Base-by-base conservation (phyloP, 306 rosid genomes). In the Trifolium repens region DNA sequence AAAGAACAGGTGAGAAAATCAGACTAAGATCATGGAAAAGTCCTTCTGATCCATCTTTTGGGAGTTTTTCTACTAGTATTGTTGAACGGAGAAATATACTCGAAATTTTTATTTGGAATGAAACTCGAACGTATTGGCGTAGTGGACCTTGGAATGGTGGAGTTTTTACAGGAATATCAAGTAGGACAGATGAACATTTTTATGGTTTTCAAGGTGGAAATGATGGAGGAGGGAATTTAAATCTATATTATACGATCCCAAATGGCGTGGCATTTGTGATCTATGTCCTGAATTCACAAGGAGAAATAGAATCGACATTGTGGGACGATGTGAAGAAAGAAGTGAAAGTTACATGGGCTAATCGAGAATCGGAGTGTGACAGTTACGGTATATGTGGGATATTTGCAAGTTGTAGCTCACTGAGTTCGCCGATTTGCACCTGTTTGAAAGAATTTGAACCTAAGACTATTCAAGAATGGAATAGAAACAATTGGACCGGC, bases 31-130 rank as follows among this genome's bases (percentile, higher is more conserved):
- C 80, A 53, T 80, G 87, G 85, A 73, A 63, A 34, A 77, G 40
- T 80, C 49, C 80, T 32, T 74, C 79, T 10, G 52, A 85, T 79
- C 89, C 86, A 30, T 79, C 86, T 10, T 22, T 6, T 0, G 82
- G 88, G 17, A 81, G 35, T 72, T 85, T 79, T 55, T 71, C 78
- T 12, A 5, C 17, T 49, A 14, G 54, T 49, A 15, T 14, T 49
- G 17, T 15, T 49, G 2, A 13, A 4, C 17, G 16, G 8, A 2
- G 7, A 49, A 49, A 49, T 49, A 49, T 49, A 49, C 19, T 5
- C n/a, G 55, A 15, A 49, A 9, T 49, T 19, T 49, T 49, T 49
- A 49, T 49, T 49, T 49, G 8, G 55, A 49, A 49, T 49, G 19
- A 49, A 49, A 49, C 55, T 49, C 55, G 22, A 2, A 19, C 55